A percentile compares a stretch with the other conserved stretches of the same genome.
phyloP scores from a whole-genome alignment of 2,329 filamentous ascomycete genomes.

The Diaporthe amygdali region DNA sequence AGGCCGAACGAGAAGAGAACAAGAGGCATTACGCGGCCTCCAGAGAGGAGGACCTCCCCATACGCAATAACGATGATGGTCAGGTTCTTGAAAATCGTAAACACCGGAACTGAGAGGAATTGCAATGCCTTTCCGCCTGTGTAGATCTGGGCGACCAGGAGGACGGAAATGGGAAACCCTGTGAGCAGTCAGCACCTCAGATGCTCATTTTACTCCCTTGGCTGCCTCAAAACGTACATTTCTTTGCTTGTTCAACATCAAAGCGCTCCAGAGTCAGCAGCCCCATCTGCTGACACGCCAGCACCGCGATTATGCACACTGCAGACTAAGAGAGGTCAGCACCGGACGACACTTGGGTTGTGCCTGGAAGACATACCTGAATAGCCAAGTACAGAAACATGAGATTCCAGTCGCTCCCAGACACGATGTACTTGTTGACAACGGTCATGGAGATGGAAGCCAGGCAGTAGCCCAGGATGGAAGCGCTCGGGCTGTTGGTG shows the following conservation, averaged over 20 bases:
- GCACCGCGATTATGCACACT: conserved; percentile 86
- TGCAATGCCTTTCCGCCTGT: conserved; percentile 96
- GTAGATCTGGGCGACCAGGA: conserved; percentile 99
- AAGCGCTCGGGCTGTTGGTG: conserved; percentile 77
- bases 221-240: conserved; percentile 67
- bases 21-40: conserved; percentile 85
- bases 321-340: conserved; percentile 64
- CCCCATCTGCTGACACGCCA: conserved; percentile 78
- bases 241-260: conserved; percentile 85
- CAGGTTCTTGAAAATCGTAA: conserved; percentile 99
- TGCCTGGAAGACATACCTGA: conserved; percentile 67
- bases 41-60: conserved; percentile 97
- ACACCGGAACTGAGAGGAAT: conserved; percentile 95
- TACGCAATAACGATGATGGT: conserved; percentile 99
- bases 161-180: conserved; percentile 96
- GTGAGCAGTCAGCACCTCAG: background rate
- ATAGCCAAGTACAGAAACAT: conserved; percentile 93
- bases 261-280: conserved; percentile 83
- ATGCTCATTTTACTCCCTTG: background rate
- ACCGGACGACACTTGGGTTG: conserved; percentile 12
- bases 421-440: conserved; percentile 98
- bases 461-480: conserved; percentile 87
- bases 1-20: conserved; percentile 92
- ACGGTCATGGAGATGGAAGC: conserved; percentile 98
- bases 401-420: conserved; percentile 87